Evolutionary conservation across 257 asterid genomes (phyloP).

Genomic region (Scutellaria galericulata): DNA sequence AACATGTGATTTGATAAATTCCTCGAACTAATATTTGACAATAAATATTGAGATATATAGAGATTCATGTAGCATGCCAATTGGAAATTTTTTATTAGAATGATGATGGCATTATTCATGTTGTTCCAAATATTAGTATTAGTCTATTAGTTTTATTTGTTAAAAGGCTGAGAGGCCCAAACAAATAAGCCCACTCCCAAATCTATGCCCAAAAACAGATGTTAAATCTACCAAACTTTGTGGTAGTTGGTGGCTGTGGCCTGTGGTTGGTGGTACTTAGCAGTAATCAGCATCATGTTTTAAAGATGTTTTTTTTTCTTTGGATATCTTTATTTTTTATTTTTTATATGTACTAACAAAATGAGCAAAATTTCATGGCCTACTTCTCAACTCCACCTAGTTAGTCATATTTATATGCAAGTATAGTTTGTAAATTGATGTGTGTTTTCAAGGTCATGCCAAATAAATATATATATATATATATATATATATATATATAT

Average conservation of each 20-base stretch:
- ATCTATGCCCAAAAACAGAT: conserved; percentile 9
- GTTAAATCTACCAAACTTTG: conserved; percentile 22
- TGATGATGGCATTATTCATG: neutral
- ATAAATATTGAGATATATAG: neutral
- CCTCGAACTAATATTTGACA: neutral
- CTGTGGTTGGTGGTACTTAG: conserved; percentile 30
- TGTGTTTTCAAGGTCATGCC: no score
- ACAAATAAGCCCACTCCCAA: conserved; percentile 20
- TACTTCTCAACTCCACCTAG: no score
- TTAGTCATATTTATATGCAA: no score
- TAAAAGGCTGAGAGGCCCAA: conserved; percentile 25
- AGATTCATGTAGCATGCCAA: conserved; percentile 15
- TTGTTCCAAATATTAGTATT: neutral
- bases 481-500: no score
- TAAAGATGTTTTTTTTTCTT: no score
- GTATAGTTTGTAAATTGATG: no score
- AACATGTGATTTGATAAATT: neutral
- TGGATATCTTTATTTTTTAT: no score
- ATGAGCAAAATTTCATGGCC: no score
- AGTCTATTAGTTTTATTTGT: neutral
- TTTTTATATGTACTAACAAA: no score
- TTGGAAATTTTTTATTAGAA: neutral
- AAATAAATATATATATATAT: no score
- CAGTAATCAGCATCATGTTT: neutral
- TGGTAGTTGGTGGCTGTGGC: conserved; percentile 37